These are phyloP conservation scores for Viola odorata DNA, from an alignment of 345 rosid species.

Conservation along the genomic window DNA sequence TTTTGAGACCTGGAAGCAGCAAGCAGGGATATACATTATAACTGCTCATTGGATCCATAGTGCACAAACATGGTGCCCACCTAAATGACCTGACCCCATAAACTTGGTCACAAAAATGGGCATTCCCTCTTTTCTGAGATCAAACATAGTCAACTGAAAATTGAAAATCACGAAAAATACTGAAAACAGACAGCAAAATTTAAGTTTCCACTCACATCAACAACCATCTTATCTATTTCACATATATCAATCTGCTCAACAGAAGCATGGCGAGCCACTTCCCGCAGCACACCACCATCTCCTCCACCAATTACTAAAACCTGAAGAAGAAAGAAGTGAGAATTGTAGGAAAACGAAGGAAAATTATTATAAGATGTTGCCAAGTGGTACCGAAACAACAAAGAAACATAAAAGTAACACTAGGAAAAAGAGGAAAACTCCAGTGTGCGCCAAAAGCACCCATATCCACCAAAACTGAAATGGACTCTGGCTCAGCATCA, in stretches of 20 bases:
- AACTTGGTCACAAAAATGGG: not conserved
- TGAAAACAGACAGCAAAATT: not conserved
- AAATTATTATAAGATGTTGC: too few relatives aligned
- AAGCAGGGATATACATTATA: not conserved
- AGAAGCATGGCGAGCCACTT: constrained; percentile 83
- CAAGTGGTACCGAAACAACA: too few relatives aligned
- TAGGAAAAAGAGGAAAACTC: too few relatives aligned
- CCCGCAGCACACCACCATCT: constrained; percentile 90
- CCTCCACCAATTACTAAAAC: constrained; percentile 97
- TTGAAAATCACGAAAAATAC: not conserved
- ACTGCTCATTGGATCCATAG: too few relatives aligned
- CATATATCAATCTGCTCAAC: constrained; percentile 84
- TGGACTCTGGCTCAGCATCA: too few relatives aligned
- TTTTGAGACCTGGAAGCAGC: constrained; percentile 62
- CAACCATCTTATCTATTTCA: constrained; percentile 94
- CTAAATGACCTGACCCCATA: too few relatives aligned
- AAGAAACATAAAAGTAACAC: too few relatives aligned
- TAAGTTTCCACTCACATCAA: constrained; percentile 63
- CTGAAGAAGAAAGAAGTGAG: constrained; percentile 26
- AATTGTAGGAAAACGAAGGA: too few relatives aligned
- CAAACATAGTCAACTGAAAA: not conserved
- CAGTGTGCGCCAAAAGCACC: too few relatives aligned
- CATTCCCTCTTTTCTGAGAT: not conserved
- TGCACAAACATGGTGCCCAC: too few relatives aligned
- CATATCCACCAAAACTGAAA: too few relatives aligned